These are phyloP conservation scores for Karstenula rhodostoma DNA, from an alignment of 2,329 filamentous ascomycete species.

Conservation along the genomic window DNA sequence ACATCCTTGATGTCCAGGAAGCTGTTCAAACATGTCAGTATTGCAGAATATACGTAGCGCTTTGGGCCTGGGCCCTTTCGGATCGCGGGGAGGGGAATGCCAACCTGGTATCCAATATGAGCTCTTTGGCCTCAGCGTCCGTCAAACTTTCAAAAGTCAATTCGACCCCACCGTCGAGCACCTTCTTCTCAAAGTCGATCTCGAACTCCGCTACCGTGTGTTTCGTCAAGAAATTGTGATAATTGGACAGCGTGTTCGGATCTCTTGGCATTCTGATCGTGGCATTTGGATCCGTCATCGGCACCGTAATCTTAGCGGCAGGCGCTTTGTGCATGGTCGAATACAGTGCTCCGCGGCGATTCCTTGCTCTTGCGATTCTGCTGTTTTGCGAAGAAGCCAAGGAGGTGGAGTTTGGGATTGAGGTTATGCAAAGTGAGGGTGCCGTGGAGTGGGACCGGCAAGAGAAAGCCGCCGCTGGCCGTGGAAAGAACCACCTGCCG, in stretches of 20 bases:
- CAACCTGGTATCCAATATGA: constrained; percentile 83
- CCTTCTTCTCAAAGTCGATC: constrained; percentile 83
- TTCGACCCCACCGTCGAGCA: constrained; percentile 77
- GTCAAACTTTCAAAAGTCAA: constrained; percentile 81
- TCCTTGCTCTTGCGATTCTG: constrained; percentile 1
- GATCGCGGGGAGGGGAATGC: constrained; percentile 4
- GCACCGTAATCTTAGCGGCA: constrained; percentile 46
- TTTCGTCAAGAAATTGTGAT: constrained; percentile 83
- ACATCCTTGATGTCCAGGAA: constrained; percentile 77
- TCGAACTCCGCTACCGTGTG: constrained; percentile 84
- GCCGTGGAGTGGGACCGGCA: constrained; percentile 19
- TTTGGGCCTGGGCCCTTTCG: neutral
- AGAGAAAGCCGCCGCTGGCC: constrained; percentile 16
- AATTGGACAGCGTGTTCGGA: constrained; percentile 91
- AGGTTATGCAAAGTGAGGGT: constrained; percentile 15
- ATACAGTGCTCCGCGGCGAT: constrained; percentile 9
- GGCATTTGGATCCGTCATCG: constrained; percentile 46
- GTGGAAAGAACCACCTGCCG: constrained; percentile 22
- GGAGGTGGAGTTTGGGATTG: neutral
- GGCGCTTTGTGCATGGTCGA: constrained; percentile 33
- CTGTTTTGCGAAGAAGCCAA: constrained; percentile 12
- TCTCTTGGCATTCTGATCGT: constrained; percentile 67
- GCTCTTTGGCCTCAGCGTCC: constrained; percentile 74
- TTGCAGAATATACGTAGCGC: neutral
- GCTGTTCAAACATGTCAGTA: constrained; percentile 46